Conservation (phyloP, 106 monocot genomes). For the Gastrodia elata region DNA sequence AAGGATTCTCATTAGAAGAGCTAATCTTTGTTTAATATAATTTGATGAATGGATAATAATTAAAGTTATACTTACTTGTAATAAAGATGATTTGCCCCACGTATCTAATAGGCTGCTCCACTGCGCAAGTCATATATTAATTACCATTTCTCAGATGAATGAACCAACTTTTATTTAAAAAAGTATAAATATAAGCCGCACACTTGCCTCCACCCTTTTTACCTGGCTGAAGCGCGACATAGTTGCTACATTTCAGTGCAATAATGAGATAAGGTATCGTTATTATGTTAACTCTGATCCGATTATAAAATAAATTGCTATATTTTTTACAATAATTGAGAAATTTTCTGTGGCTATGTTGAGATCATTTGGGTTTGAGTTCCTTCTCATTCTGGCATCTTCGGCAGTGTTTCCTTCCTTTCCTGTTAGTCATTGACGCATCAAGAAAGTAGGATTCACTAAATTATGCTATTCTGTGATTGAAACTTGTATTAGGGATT, state of each 20-base stretch:
- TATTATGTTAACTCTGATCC: too few species aligned
- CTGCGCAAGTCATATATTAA: too few species aligned
- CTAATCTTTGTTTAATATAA: too few species aligned
- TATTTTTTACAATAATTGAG: background rate
- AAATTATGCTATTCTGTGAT: conserved; percentile 4
- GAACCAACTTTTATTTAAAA: too few species aligned
- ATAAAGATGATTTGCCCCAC: too few species aligned
- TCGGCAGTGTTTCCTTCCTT: conserved; percentile 16
- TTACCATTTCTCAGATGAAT: too few species aligned
- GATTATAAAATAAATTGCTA: background rate
- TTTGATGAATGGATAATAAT: too few species aligned
- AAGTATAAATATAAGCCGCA: too few species aligned
- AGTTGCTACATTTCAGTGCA: background rate
- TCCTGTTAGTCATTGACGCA: conserved; percentile 16
- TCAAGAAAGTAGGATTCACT: conserved; percentile 23
- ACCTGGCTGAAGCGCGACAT: background rate
- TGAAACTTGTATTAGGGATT: background rate
- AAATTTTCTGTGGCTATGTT: conserved; percentile 4
- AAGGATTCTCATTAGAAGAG: too few species aligned
- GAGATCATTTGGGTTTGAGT: conserved; percentile 21
- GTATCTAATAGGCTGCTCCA: too few species aligned
- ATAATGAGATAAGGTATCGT: too few species aligned
- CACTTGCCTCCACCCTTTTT: background rate
- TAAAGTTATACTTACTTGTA: too few species aligned
- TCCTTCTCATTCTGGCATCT: conserved; percentile 31